Evolutionary conservation across 2,329 filamentous ascomycete genomes (phyloP), one percentile per base, ranked within the genome.

Genomic region (Arthrobotrys musiformis): DNA sequence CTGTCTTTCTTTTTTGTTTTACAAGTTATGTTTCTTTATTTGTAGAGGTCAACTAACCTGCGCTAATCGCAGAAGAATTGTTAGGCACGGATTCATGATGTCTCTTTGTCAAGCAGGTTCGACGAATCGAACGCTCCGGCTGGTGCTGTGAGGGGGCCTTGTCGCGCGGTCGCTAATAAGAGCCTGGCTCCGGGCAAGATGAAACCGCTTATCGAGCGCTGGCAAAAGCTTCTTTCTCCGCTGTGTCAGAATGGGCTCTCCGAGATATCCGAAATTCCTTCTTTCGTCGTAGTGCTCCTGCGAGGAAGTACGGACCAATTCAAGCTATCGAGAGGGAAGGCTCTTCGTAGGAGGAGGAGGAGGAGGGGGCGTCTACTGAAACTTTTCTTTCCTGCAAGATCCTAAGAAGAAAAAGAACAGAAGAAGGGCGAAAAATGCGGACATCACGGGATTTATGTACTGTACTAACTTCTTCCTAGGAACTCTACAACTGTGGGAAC

Each of bases 391-490:
- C 44, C 48, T 67, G 42, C 44, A 75, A 19, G n/a, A n/a, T n/a
- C n/a, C n/a, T 19, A 42, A 33, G 40, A 3, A 24, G 13, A 40
- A 42, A 22, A 17, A n/a, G 63, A 64, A 69, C 52, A 13, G 56
- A 30, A 37, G 6, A 35, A 15, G 9, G n/a, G n/a, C n/a, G n/a
- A n/a, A n/a, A 37, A 28, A 28, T 42, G 37, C 42, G 72, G 64
- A 44, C 64, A 64, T 69, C 50, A 62, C 63, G 56, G 50, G 48
- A 50, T 66, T 69, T 76, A 76, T 76, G 70, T 76, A 76, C 44
- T 52, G 24, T 33, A 9, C 15, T 37, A 35, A n/a, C n/a, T n/a
- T n/a, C n/a, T n/a, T n/a, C n/a, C n/a, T n/a, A n/a, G n/a, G n/a
- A n/a, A n/a, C n/a, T n/a, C 28, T 33, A 13, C 54, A 24, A 61